phyloP scores from a whole-genome alignment of 2,329 filamentous ascomycete species.

The Exophiala xenobiotica region DNA sequence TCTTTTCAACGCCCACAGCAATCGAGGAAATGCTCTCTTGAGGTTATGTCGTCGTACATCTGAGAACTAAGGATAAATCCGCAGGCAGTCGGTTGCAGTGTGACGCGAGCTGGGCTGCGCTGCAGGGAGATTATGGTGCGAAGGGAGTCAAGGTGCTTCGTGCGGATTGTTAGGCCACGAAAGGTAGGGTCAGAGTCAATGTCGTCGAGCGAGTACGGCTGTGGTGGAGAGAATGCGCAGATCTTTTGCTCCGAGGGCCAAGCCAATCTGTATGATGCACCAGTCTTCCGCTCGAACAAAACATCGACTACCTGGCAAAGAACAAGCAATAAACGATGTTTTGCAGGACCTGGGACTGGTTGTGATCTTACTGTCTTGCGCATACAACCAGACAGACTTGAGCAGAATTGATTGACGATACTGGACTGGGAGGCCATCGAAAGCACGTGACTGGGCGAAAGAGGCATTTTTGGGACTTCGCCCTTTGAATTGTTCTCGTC shows the following conservation, averaged over 20 bases:
- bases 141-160: background rate
- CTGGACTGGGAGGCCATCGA: too few species aligned
- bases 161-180: background rate
- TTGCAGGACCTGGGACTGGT: too few species aligned
- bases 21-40: slow-evolving; percentile 6
- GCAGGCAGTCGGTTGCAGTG: background rate
- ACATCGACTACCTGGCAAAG: too few species aligned
- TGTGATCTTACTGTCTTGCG: too few species aligned
- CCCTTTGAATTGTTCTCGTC: too few species aligned
- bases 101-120: background rate
- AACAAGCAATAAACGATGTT: too few species aligned
- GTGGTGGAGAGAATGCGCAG: slow-evolving; percentile 3
- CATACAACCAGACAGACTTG: too few species aligned
- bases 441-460: too few species aligned
- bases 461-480: too few species aligned
- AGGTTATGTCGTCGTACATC: slow-evolving; percentile 10
- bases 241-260: slow-evolving; percentile 6
- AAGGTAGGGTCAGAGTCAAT: background rate
- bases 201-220: background rate
- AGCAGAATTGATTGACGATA: too few species aligned
- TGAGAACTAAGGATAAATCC: slow-evolving; percentile 4
- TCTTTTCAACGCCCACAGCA: slow-evolving; percentile 7
- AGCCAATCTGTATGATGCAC: background rate
- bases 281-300: background rate
- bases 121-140: background rate